Percentiles rank a stretch among this genome's conserved stretches.
These are phyloP conservation scores for Pulveroboletus frians DNA, from an alignment of 768 basidiomycete genomes.

Conservation along the genomic window DNA sequence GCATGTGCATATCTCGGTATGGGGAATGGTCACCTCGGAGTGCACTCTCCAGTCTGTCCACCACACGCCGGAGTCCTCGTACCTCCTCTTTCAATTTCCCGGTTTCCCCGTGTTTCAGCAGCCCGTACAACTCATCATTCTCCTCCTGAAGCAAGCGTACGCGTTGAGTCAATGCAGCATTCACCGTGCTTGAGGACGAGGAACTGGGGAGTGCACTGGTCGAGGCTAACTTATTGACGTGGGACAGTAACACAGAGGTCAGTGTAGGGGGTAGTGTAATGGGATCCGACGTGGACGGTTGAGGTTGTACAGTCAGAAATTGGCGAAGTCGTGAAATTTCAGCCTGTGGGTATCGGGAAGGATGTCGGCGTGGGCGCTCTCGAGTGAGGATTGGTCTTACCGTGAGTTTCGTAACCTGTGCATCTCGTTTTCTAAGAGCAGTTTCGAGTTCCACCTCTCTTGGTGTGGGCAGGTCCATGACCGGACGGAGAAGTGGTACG, in stretches of 20 bases:
- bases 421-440: conserved; percentile 69
- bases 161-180: conserved; percentile 71
- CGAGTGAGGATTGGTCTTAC: conserved; percentile 41
- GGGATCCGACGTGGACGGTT: conserved; percentile 52
- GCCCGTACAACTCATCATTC: conserved; percentile 79
- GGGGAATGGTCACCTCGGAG: conserved; percentile 56
- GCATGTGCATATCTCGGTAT: background rate
- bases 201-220: conserved; percentile 27
- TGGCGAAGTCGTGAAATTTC: conserved; percentile 67
- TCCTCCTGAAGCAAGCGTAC: conserved; percentile 74
- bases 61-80: conserved; percentile 59
- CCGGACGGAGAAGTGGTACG: conserved; percentile 9
- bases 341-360: conserved; percentile 42
- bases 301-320: conserved; percentile 56
- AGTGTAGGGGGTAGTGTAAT: conserved; percentile 68
- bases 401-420: conserved; percentile 63
- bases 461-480: conserved; percentile 67
- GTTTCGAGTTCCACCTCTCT: conserved; percentile 81
- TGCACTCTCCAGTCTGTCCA: conserved; percentile 66
- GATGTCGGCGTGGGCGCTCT: conserved; percentile 19
- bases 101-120: conserved; percentile 69
- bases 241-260: conserved; percentile 63
- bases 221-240: conserved; percentile 44
- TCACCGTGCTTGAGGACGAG: conserved; percentile 49
- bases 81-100: conserved; percentile 82